phyloP scores from a whole-genome alignment of 2,329 filamentous ascomycete species.

The Aspergillus pseudonomiae region DNA sequence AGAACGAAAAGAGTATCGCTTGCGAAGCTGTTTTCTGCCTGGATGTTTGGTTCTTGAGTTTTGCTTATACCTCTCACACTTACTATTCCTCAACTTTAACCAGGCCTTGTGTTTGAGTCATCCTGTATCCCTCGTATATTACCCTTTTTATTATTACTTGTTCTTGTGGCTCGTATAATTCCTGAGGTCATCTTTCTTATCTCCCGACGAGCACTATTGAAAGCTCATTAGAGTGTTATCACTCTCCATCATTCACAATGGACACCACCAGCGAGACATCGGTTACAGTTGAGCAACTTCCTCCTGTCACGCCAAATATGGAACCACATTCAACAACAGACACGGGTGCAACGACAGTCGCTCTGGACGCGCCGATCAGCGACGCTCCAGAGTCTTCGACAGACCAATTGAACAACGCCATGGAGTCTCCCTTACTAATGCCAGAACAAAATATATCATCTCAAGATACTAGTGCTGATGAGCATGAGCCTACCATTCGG shows the following conservation, averaged over 20 bases:
- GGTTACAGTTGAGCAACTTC: slow-evolving; percentile 19
- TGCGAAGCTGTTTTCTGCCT: neutral
- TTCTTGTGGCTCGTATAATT: neutral
- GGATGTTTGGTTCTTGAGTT: neutral
- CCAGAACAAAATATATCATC: slow-evolving; percentile 6
- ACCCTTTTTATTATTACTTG: neutral
- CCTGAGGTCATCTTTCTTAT: neutral
- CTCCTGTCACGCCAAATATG: slow-evolving; percentile 17
- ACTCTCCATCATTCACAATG: slow-evolving; percentile 16
- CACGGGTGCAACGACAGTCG: slow-evolving; percentile 5
- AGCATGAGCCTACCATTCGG: slow-evolving; percentile 9
- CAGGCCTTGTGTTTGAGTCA: neutral
- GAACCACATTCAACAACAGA: slow-evolving; percentile 11
- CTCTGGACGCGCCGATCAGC: slow-evolving; percentile 11
- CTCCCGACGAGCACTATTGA: neutral
- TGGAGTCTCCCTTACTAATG: slow-evolving; percentile 8
- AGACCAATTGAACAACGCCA: slow-evolving; percentile 3
- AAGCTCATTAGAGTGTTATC: neutral
- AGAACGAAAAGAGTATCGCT: neutral
- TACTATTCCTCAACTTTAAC: neutral
- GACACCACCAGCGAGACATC: slow-evolving; percentile 19
- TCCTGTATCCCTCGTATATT: slow-evolving; percentile 2
- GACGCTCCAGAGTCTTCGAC: slow-evolving; percentile 15
- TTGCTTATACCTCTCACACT: neutral
- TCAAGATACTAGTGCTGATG: neutral